Evolutionary conservation across 2,329 filamentous ascomycete genomes (phyloP).

Genomic region (Botryosphaeria dothidea): DNA sequence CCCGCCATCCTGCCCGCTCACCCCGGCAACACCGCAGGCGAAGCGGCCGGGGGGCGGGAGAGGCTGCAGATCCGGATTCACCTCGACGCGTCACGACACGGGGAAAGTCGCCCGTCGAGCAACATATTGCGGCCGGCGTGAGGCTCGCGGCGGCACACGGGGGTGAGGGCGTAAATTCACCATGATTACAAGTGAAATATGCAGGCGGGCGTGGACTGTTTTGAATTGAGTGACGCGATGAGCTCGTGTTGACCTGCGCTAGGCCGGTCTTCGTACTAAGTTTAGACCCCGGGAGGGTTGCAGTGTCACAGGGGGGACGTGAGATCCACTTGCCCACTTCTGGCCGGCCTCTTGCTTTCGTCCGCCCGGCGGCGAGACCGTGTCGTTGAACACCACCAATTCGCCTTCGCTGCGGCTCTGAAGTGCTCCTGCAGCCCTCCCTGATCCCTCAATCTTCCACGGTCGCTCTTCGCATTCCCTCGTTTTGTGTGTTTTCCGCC

Average conservation of each 20-base stretch:
- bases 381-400: slow-evolving; percentile 13
- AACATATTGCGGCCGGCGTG: neutral
- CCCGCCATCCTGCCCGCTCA: neutral
- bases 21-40: neutral
- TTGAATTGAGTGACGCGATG: slow-evolving; percentile 17
- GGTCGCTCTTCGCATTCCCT: slow-evolving; percentile 3
- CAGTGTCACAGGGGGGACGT: slow-evolving; percentile 10
- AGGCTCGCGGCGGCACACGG: neutral
- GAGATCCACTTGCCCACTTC: slow-evolving; percentile 13
- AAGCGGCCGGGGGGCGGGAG: neutral
- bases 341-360: slow-evolving; percentile 14
- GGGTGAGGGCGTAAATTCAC: neutral
- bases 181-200: slow-evolving; percentile 1
- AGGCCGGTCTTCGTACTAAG: slow-evolving; percentile 14
- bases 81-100: neutral
- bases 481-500: slow-evolving; percentile 9
- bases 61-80: slow-evolving; percentile 12
- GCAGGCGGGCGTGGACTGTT: neutral
- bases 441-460: slow-evolving; percentile 1
- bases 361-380: slow-evolving; percentile 12
- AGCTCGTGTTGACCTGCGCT: slow-evolving; percentile 15
- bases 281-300: slow-evolving; percentile 14
- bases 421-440: neutral
- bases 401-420: slow-evolving; percentile 13
- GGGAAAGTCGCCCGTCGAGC: neutral